Evolutionary conservation across 1,284 basidiomycete species (phyloP), one percentile per base, ranked within the genome.

Genomic region (Rhodotorula sp.): DNA sequence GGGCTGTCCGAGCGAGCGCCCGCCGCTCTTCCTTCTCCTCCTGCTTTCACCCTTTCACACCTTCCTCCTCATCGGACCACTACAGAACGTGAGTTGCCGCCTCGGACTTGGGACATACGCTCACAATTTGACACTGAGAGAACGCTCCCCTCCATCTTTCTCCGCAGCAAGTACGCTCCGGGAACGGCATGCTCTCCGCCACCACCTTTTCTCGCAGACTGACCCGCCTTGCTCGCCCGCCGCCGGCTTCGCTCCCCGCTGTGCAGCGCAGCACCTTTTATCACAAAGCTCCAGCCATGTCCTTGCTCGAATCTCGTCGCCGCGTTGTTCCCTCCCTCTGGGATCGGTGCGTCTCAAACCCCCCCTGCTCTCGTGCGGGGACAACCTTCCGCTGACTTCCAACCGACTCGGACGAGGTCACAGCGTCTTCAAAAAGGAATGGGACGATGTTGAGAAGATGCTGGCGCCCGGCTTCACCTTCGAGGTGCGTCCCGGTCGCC

Each of bases 321-420:
- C 52, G 39, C 7, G 62, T 64, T 54, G 52, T 64, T 43, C 62
- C 62, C 1, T 31, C 54, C 20, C 62, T 64, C 43, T 64, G 54
- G 54, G 34, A 57, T 23, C n/a, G 58, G 34, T 46, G 16, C 20
- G 39, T 58, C 57, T 39, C 57, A 31, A 39, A 14, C 12, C 31
- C 18, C 57, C 31, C 34, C 20, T 31, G 31, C 54, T 12, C 29
- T 18, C 18, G 34, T 39, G 16, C 39, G 31, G 31, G 31, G 23
- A 23, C 51, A 10, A n/a, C 20, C 51, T n/a, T 56, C 26, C 26
- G 26, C 54, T 56, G 54, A 56, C 54, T 16, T 29, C 54, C 26
- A 21, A 52, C 51, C 12, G n/a, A 21, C 54, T 56, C 26, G 60
- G 60, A 34, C 48, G 29, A 18, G 43, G 43, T 7, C 6, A 18